Evolutionary conservation across 2,329 filamentous ascomycete species (phyloP).

Genomic region (Botrytis fabae): DNA sequence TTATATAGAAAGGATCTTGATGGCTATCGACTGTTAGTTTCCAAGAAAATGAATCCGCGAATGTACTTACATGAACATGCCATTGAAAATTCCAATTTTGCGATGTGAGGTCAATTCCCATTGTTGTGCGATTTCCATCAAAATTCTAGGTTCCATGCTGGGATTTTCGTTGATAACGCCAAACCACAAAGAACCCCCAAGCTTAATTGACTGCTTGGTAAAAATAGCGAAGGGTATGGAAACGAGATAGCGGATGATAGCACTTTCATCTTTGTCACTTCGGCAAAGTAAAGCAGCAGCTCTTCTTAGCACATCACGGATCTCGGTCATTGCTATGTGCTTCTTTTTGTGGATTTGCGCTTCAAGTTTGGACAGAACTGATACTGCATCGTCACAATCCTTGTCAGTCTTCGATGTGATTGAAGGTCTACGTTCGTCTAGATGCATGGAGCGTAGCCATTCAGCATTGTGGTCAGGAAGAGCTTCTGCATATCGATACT

Average conservation of each 20-base stretch:
- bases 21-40: conserved; percentile 52
- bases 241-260: conserved; percentile 84
- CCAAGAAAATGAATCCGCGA: not conserved
- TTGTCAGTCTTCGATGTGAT: conserved; percentile 49
- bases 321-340: conserved; percentile 68
- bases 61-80: conserved; percentile 58
- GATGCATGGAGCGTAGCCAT: conserved; percentile 61
- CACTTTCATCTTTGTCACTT: conserved; percentile 70
- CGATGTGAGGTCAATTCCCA: conserved; percentile 85
- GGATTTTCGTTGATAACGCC: conserved; percentile 97
- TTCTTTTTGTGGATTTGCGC: conserved; percentile 68
- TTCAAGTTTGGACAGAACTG: conserved; percentile 72
- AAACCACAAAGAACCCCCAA: conserved; percentile 94
- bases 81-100: conserved; percentile 78
- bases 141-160: conserved; percentile 77
- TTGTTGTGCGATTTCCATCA: conserved; percentile 83
- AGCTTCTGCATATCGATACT: conserved; percentile 85
- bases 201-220: conserved; percentile 91
- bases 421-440: conserved; percentile 49
- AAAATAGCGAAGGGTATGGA: conserved; percentile 91
- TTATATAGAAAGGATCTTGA: conserved; percentile 84
- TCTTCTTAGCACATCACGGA: conserved; percentile 78
- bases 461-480: conserved; percentile 68
- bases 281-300: conserved; percentile 86
- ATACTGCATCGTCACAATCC: conserved; percentile 59